Evolutionary conservation across 805 yeast genomes (phyloP), one percentile per base, ranked within the genome.

Genomic region (Peterozyma xylosa): DNA sequence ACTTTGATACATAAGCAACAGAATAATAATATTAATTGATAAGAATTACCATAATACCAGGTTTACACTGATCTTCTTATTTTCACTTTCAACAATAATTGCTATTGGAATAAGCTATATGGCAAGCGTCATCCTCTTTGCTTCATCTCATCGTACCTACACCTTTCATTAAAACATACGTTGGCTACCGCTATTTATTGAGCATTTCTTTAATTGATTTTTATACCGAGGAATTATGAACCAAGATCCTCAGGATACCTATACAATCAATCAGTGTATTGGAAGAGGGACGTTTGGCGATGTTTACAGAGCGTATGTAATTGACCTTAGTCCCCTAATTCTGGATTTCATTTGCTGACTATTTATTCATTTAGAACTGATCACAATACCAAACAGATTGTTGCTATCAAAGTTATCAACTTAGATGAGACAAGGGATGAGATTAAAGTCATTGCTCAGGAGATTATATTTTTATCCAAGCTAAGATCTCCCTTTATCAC

Each of bases 271-370:
- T 18, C 73, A 76, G 42, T 81, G 89, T 54, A 76, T 87, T 11
- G 96, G 96, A 0, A 70, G 77, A 45, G 96, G 96, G 0, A 84
- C 84, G 51, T 87, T 87, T 67, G 96, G 96, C 13, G 91, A 86
- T 56, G 96, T 87, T 35, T 87, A 78, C 58, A 76, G 70, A 53
- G 93, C 88, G 37, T 57, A 48, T 35, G 57, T 50, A 42, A 35
- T 43, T 5, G 5, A 16, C 32, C 10, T 9, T 9, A n/a, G 17
- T 30, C 36, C 27, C 29, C 13, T 11, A 13, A 17, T 33, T 10
- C 16, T 18, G 14, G 9, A 27, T 4, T n/a, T 18, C 17, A 32
- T 14, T 14, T 13, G 13, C 29, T 9, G 14, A 33, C 38, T 15
- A 29, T 18, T 16, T 32, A 18, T 38, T 30, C 30, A 29, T 27